These are phyloP conservation scores for Lactarius hengduanensis DNA, from an alignment of 768 basidiomycete genomes.

Conservation along the genomic window DNA sequence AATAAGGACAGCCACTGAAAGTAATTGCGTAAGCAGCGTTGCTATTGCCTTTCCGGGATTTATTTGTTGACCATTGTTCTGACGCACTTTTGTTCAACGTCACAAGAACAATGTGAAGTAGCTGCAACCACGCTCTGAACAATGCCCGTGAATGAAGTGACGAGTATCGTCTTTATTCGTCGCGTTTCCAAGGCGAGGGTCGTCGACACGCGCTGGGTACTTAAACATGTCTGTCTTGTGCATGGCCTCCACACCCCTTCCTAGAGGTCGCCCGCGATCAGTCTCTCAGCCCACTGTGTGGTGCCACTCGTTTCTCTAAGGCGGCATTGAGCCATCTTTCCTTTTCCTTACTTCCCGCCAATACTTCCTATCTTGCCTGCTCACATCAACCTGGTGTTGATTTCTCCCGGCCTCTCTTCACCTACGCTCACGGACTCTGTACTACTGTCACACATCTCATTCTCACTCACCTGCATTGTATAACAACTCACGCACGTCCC, in stretches of 20 bases:
- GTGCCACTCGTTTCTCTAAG: slow-evolving; percentile 11
- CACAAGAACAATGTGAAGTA: slow-evolving; percentile 13
- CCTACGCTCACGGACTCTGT: slow-evolving; percentile 3
- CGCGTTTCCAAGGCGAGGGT: slow-evolving; percentile 24
- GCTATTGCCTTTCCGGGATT: neutral
- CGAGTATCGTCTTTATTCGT: neutral
- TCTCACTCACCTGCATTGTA: slow-evolving; percentile 2
- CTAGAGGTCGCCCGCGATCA: slow-evolving; percentile 16
- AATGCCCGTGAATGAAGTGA: slow-evolving; percentile 7
- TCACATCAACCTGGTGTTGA: slow-evolving; percentile 28
- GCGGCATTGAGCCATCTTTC: slow-evolving; percentile 15
- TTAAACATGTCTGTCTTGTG: slow-evolving; percentile 17
- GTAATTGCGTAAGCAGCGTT: neutral
- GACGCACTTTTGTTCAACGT: slow-evolving; percentile 14
- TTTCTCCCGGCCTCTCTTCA: neutral
- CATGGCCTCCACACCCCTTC: slow-evolving; percentile 24
- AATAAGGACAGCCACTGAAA: neutral
- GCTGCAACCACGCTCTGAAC: neutral
- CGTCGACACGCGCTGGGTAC: slow-evolving; percentile 22
- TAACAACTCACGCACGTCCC: slow-evolving; percentile 9
- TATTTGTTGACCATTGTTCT: slow-evolving; percentile 19
- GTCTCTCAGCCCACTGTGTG: slow-evolving; percentile 22
- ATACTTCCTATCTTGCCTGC: neutral
- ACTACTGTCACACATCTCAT: slow-evolving; percentile 2
- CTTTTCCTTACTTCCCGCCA: slow-evolving; percentile 5